Evolutionary conservation across 441 rosid genomes (phyloP), one percentile per base, ranked within the genome.

Genomic region (Bruguiera hainesii): DNA sequence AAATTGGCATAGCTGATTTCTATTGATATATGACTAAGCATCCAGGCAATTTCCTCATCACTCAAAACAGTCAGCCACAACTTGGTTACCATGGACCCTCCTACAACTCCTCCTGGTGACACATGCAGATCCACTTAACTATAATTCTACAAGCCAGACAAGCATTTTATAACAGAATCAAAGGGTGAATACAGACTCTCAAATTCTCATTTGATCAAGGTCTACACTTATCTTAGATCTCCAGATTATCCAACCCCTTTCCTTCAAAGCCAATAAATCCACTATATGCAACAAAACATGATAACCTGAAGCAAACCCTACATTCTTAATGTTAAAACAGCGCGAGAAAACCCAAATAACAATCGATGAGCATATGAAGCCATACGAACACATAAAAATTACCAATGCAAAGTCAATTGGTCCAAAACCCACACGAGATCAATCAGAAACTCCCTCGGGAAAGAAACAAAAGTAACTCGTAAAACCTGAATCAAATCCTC

Each of bases 261-360:
- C 18, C 37, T 58, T 19, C 21, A 35, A 26, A 56, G 15, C 25
- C 63, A 55, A 57, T 50, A 15, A 52, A 25, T 42, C 63, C 61
- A 16, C 13, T 13, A 35, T 28, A 64, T 35, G 58, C 13, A 64
- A 26, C 7, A 10, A 61, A 46, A 33, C 26, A n/a, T 30, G 63
- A 10, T 6, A 59, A 33, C 63, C 15, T 56, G 31, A 60, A 64
- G 16, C 55, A 52, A 65, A 63, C 23, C 66, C 56, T 67, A 28
- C n/a, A 19, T 51, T 53, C 25, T 53, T 1, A 26, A 25, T 19
- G 25, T 42, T 42, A 7, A 9, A 37, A 56, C 10, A 59, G 8
- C 21, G 31, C 20, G n/a, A 31, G 29, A 9, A 15, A 59, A 7
- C 13, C 18, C 52, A 53, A 51, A 23, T 7, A 2, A 7, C 19